These are phyloP conservation scores for Fusarium fujikuroi DNA, from an alignment of 2,329 filamentous ascomycete species.

Conservation along the genomic window DNA sequence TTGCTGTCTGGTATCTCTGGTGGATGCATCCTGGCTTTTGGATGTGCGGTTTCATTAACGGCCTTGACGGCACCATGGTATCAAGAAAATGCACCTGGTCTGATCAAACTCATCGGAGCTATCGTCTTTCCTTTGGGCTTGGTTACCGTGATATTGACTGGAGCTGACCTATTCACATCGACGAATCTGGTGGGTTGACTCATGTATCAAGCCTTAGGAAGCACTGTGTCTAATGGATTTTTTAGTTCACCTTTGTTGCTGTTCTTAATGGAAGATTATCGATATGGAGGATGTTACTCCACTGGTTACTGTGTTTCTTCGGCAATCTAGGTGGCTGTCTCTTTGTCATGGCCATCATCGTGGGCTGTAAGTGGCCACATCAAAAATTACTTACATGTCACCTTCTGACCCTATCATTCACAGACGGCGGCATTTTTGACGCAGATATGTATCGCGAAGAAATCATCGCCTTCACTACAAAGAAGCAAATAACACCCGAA, in stretches of 20 bases:
- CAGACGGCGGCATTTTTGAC: slow-evolving; percentile 57
- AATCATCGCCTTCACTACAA: slow-evolving; percentile 58
- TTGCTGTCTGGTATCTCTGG: slow-evolving; percentile 35
- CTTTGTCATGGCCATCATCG: slow-evolving; percentile 59
- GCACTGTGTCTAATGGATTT: background rate
- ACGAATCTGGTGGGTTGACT: slow-evolving; percentile 28
- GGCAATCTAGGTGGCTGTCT: slow-evolving; percentile 60
- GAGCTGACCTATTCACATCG: slow-evolving; percentile 38
- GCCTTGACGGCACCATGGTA: slow-evolving; percentile 40
- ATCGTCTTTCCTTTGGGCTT: slow-evolving; percentile 37
- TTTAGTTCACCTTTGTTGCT: slow-evolving; percentile 38
- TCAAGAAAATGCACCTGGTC: slow-evolving; percentile 38
- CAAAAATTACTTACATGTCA: rapidly evolving
- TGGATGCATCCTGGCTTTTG: slow-evolving; percentile 34
- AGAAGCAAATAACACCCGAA: slow-evolving; percentile 59
- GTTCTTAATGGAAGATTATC: slow-evolving; percentile 36
- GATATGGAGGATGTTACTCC: slow-evolving; percentile 39
- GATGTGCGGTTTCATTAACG: slow-evolving; percentile 38
- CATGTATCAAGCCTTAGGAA: rapidly evolving
- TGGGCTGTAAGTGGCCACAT: slow-evolving; percentile 47
- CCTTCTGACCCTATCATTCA: background rate
- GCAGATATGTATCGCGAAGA: slow-evolving; percentile 55
- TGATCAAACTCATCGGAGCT: slow-evolving; percentile 37
- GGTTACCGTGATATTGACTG: slow-evolving; percentile 36
- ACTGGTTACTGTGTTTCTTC: slow-evolving; percentile 59